These are phyloP conservation scores for Iris pallida DNA, from an alignment of 116 monocot genomes.

Conservation along the genomic window DNA sequence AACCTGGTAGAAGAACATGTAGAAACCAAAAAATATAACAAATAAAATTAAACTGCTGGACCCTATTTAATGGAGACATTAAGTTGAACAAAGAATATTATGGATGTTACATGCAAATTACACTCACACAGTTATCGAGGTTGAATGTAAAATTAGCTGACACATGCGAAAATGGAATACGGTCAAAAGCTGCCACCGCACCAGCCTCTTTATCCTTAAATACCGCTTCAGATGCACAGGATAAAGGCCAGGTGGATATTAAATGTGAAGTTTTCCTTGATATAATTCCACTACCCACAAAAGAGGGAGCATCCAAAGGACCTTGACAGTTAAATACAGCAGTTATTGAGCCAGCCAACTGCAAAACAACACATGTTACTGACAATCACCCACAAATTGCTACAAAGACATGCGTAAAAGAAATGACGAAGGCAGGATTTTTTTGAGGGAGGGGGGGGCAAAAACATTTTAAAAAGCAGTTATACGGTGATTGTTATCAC, in stretches of 20 bases:
- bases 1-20: constrained; percentile 42
- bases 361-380: constrained; percentile 1
- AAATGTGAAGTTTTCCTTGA: constrained; percentile 72
- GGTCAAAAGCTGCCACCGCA: constrained; percentile 96
- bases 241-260: constrained; percentile 36
- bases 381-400: too few relatives aligned
- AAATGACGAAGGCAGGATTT: too few relatives aligned
- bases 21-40: neutral
- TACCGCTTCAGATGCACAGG: constrained; percentile 81
- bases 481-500: too few relatives aligned
- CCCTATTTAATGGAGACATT: neutral
- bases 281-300: constrained; percentile 95
- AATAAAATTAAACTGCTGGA: neutral
- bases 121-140: constrained; percentile 90
- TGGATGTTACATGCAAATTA: neutral
- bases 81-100: neutral
- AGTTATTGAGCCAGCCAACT: constrained; percentile 94
- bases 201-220: constrained; percentile 83
- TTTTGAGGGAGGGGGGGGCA: too few relatives aligned
- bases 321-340: constrained; percentile 99
- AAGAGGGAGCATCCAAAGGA: constrained; percentile 83
- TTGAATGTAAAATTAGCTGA: constrained; percentile 98
- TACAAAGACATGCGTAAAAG: too few relatives aligned
- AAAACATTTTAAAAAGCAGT: too few relatives aligned
- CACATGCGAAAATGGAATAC: constrained; percentile 86